Evolutionary conservation across 768 basidiomycete species (phyloP).

Genomic region (Collybiopsis luxurians): DNA sequence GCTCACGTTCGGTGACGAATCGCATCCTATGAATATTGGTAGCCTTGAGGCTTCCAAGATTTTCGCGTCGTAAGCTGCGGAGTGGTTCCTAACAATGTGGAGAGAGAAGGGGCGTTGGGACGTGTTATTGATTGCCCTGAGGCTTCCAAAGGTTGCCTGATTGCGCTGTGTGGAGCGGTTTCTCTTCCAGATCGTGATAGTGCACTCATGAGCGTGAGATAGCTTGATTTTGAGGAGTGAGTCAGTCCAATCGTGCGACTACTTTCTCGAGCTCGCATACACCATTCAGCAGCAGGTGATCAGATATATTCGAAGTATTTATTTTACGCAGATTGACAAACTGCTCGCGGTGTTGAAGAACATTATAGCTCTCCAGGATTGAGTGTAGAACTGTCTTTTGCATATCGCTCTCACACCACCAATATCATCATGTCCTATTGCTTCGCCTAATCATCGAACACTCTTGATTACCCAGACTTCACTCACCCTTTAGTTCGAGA

Average conservation of each 20-base stretch:
- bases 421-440: slow-evolving; percentile 18
- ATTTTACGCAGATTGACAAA: slow-evolving; percentile 3
- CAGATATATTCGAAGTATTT: neutral
- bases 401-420: slow-evolving; percentile 13
- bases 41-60: neutral
- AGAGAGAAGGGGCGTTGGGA: too few species aligned
- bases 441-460: slow-evolving; percentile 12
- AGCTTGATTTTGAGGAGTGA: slow-evolving; percentile 12
- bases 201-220: slow-evolving; percentile 8
- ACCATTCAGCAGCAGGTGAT: slow-evolving; percentile 12
- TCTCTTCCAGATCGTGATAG: too few species aligned
- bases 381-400: slow-evolving; percentile 13
- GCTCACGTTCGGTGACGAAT: too few species aligned
- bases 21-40: slow-evolving; percentile 1
- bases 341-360: neutral
- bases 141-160: too few species aligned
- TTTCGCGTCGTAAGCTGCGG: neutral
- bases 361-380: neutral
- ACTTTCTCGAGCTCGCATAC: slow-evolving; percentile 15
- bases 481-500: slow-evolving; percentile 7
- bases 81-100: neutral
- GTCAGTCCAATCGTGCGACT: slow-evolving; percentile 13
- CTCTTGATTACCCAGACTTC: slow-evolving; percentile 12
- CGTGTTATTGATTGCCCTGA: too few species aligned
- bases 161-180: too few species aligned